Base-by-base conservation (phyloP, 2,329 filamentous ascomycete species). In the Penicillium sp. region DNA sequence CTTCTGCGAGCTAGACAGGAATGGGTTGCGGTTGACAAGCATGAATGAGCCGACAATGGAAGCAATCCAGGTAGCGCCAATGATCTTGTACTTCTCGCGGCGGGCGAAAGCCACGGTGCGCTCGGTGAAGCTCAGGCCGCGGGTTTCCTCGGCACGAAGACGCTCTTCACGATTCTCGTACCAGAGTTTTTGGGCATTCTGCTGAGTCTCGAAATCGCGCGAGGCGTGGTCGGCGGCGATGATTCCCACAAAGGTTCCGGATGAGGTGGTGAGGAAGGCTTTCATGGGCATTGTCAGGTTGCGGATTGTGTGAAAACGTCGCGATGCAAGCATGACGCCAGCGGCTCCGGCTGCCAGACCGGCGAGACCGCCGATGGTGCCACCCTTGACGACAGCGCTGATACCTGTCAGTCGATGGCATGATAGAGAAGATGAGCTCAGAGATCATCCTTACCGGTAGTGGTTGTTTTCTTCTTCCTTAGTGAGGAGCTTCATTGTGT, bases 391-490 rank as follows among this genome's bases (percentile, higher is more conserved):
- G 56, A 95, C 94, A 54, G 82, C 79, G 70, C 81, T 83, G 67
- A 61, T 21, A 26, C 34, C 45, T 16, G 47, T 61, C 29, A 59
- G 52, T 51, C 54, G 62, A 55, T 63, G 58, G 52, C 43, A 47
- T 54, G 45, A 51, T 51, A n/a, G 12, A 36, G 43, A 33, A 41
- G 26, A 18, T 28, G 26, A 10, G 26, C 8, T 10, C 29, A 28
- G n/a, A 12, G 61, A 15, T 16, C 10, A 39, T 36, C 16, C 76
- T 46, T 75, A 85, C 83, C 80, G 77, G 83, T 95, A 96, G 82
- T 96, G 92, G 49, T 83, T 89, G 55, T 80, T 73, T 77, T 96
- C 92, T 78, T 96, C 90, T 83, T 96, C 90, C 72, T 93, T 90
- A 65, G 89, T 95, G 71, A 97, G 82, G 70, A 97, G 80, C 87